A percentile compares a stretch with the other conserved stretches of the same genome.
These are phyloP conservation scores for Saposhnikovia divaricata DNA, from an alignment of 129 eudicot species.

Conservation along the genomic window DNA sequence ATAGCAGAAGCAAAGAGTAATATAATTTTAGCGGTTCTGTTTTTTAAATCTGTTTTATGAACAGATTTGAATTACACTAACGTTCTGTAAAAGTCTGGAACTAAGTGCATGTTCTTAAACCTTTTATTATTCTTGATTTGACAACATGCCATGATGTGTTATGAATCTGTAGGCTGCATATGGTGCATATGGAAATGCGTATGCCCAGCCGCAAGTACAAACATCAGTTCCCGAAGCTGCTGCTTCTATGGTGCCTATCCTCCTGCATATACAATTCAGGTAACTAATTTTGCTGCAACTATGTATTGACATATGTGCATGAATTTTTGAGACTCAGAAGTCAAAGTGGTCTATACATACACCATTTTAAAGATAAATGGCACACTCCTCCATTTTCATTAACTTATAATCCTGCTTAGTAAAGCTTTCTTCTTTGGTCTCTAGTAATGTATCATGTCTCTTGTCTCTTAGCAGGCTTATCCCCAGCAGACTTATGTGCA, in stretches of 20 bases:
- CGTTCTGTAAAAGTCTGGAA: not conserved
- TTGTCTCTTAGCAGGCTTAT: slow-evolving; percentile 39
- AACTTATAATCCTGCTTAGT: not conserved
- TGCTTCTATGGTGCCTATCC: slow-evolving; percentile 85
- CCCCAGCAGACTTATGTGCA: slow-evolving; percentile 70
- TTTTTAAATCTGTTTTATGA: too few species aligned
- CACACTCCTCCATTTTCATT: not conserved
- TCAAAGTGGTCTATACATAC: too few species aligned
- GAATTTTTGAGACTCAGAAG: too few species aligned
- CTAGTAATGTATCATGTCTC: not conserved
- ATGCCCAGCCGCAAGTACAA: slow-evolving; percentile 63
- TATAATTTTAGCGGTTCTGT: too few species aligned
- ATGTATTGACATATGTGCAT: not conserved
- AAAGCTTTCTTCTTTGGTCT: not conserved
- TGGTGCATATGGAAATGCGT: slow-evolving; percentile 64
- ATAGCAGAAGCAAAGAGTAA: not conserved
- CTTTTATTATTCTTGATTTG: not conserved
- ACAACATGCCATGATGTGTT: not conserved
- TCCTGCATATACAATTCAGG: slow-evolving; percentile 72
- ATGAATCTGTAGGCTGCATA: slow-evolving; percentile 67
- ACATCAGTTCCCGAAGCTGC: slow-evolving; percentile 66
- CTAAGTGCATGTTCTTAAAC: not conserved
- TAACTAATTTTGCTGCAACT: slow-evolving; percentile 11
- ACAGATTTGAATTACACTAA: not conserved
- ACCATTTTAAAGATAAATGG: not conserved